Percentiles rank a stretch among this genome's conserved stretches.
These are phyloP conservation scores for Amborella trichopoda DNA, from an alignment of 164 flowering plant genomes.

Conservation along the genomic window DNA sequence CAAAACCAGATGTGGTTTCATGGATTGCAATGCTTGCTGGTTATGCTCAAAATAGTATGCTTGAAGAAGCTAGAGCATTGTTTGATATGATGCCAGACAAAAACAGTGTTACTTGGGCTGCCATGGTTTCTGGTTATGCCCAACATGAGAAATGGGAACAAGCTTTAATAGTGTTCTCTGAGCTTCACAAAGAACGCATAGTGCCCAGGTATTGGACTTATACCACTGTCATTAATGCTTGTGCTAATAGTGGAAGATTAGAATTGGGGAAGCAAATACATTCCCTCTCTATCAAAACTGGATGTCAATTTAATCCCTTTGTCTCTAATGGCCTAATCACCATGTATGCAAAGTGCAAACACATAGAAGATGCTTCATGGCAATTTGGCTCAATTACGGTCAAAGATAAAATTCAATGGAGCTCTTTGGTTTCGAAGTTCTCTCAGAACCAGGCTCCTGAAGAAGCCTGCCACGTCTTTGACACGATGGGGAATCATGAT, in stretches of 20 bases:
- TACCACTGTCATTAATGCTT: constrained; percentile 31
- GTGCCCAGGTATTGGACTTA: constrained; percentile 26
- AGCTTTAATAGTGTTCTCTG: constrained; percentile 21
- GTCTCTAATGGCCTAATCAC: constrained; percentile 31
- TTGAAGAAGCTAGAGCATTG: constrained; percentile 22
- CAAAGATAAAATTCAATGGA: constrained; percentile 25
- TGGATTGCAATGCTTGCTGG: constrained; percentile 40
- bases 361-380: constrained; percentile 22
- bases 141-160: constrained; percentile 20
- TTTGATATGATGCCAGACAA: constrained; percentile 26
- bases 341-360: constrained; percentile 32
- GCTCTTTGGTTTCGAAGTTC: constrained; percentile 19
- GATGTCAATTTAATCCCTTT: constrained; percentile 20
- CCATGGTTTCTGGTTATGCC: constrained; percentile 35
- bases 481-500: constrained; percentile 30
- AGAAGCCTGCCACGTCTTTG: constrained; percentile 23
- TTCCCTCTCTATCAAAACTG: constrained; percentile 20
- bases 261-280: constrained; percentile 29
- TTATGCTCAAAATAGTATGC: constrained; percentile 30
- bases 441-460: constrained; percentile 24
- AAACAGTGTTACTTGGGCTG: constrained; percentile 31
- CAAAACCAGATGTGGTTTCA: constrained; percentile 20
- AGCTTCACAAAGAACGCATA: constrained; percentile 24
- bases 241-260: constrained; percentile 23
- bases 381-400: constrained; percentile 21